Evolutionary conservation across 2,329 filamentous ascomycete genomes (phyloP).

Genomic region (Claviceps sp.): DNA sequence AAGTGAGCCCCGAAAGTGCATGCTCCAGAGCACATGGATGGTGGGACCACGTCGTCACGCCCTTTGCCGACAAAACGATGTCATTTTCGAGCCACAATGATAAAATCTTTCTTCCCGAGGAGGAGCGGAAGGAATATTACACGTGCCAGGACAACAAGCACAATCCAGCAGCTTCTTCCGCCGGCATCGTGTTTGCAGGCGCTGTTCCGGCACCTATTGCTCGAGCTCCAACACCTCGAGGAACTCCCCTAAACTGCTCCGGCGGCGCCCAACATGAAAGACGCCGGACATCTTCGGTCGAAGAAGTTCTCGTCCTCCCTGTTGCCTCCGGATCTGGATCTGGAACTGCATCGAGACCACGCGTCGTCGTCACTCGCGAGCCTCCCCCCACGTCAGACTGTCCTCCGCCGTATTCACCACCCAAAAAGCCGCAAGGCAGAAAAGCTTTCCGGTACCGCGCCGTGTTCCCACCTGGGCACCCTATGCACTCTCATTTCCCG

Average conservation of each 20-base stretch:
- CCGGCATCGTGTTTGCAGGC: constrained; percentile 6
- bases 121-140: constrained; percentile 26
- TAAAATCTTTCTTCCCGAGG: constrained; percentile 18
- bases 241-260: constrained; percentile 17
- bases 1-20: constrained; percentile 32
- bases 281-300: no score
- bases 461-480: constrained; percentile 43
- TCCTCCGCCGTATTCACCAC: constrained; percentile 44
- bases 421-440: constrained; percentile 21
- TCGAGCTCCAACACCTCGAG: constrained; percentile 22
- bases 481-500: constrained; percentile 32
- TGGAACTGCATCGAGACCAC: not conserved
- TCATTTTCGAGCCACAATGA: constrained; percentile 29
- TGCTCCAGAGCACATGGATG: constrained; percentile 52
- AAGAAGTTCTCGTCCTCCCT: not conserved
- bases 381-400: constrained; percentile 17
- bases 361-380: constrained; percentile 1
- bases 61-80: constrained; percentile 39
- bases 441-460: constrained; percentile 37
- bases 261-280: constrained; percentile 6
- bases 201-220: constrained; percentile 21
- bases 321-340: not conserved
- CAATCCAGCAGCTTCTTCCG: constrained; percentile 7
- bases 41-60: constrained; percentile 67
- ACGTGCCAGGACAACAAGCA: constrained; percentile 10